phyloP scores from a whole-genome alignment of 441 rosid species.

The Gossypium gossypioides region DNA sequence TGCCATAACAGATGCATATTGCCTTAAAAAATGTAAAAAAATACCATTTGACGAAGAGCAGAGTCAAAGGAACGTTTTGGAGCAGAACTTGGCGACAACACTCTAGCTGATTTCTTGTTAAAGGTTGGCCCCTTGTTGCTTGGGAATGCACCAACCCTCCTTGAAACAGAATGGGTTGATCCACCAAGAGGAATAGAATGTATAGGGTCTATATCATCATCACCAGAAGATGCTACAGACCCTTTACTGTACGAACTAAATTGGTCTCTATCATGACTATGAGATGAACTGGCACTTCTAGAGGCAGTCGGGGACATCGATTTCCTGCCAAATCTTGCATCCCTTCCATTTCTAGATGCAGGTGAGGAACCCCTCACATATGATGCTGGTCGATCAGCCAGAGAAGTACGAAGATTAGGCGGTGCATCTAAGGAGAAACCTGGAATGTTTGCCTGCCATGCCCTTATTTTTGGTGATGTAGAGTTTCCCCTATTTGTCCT shows the following conservation, averaged over 20 bases:
- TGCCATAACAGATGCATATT: constrained; percentile 6
- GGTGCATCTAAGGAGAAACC: constrained; percentile 96
- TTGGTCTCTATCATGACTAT: constrained; percentile 77
- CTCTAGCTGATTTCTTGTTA: constrained; percentile 48
- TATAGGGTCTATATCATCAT: constrained; percentile 71
- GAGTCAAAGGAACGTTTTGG: constrained; percentile 78
- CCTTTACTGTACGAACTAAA: constrained; percentile 79
- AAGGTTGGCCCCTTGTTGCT: constrained; percentile 54
- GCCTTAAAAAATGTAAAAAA: constrained; percentile 8
- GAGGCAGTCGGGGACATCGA: constrained; percentile 93
- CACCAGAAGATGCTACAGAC: constrained; percentile 87
- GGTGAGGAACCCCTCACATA: constrained; percentile 96
- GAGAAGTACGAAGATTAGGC: constrained; percentile 90
- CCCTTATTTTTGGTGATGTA: constrained; percentile 78
- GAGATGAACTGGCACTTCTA: constrained; percentile 84
- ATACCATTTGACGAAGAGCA: constrained; percentile 81
- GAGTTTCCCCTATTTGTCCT: constrained; percentile 72
- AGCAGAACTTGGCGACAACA: constrained; percentile 63
- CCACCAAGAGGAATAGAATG: constrained; percentile 52
- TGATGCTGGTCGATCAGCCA: constrained; percentile 85
- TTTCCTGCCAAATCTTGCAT: constrained; percentile 59
- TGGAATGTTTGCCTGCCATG: constrained; percentile 88
- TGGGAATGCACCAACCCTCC: constrained; percentile 46
- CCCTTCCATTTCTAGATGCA: constrained; percentile 84
- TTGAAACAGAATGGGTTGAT: constrained; percentile 43